Evolutionary conservation across 208 protist genomes (phyloP).

Genomic region (Zelonia costaricensis): DNA sequence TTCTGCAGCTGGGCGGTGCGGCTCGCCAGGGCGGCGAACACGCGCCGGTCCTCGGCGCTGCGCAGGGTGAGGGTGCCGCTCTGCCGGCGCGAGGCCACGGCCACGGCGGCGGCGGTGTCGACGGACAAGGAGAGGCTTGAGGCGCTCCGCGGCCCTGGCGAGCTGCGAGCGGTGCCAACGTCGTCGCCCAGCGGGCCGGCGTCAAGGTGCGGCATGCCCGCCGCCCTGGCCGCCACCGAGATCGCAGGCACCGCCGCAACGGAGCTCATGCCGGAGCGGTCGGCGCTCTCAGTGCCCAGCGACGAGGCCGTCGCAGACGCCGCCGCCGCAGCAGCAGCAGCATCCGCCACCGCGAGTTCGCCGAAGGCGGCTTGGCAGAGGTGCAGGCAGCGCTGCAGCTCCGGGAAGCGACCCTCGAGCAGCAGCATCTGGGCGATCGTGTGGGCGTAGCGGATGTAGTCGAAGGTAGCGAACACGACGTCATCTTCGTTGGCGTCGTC

Average conservation of each 20-base stretch:
- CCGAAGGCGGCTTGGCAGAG: conserved; percentile 43
- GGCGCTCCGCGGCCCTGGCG: no score
- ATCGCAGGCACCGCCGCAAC: no score
- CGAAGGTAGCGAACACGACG: conserved; percentile 68
- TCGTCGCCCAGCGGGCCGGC: no score
- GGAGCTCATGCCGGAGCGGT: no score
- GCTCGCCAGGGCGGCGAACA: conserved; percentile 50
- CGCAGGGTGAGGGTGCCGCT: conserved; percentile 13
- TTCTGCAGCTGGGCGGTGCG: conserved; percentile 65
- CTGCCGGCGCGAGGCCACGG: no score
- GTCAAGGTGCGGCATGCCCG: background rate
- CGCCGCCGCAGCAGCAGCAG: background rate
- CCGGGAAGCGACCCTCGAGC: conserved; percentile 61
- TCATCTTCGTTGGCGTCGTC: conserved; percentile 69
- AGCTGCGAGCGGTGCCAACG: no score
- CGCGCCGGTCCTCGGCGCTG: conserved; percentile 41
- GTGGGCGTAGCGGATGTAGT: conserved; percentile 62
- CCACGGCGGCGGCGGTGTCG: background rate
- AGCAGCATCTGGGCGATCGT: conserved; percentile 52
- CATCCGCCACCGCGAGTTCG: background rate
- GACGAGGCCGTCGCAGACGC: background rate
- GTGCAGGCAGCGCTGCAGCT: conserved; percentile 73
- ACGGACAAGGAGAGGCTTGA: background rate
- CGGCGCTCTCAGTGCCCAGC: background rate
- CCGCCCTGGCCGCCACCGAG: background rate